phyloP scores from a whole-genome alignment of 2,329 filamentous ascomycete species.

The Penicillium expansum region DNA sequence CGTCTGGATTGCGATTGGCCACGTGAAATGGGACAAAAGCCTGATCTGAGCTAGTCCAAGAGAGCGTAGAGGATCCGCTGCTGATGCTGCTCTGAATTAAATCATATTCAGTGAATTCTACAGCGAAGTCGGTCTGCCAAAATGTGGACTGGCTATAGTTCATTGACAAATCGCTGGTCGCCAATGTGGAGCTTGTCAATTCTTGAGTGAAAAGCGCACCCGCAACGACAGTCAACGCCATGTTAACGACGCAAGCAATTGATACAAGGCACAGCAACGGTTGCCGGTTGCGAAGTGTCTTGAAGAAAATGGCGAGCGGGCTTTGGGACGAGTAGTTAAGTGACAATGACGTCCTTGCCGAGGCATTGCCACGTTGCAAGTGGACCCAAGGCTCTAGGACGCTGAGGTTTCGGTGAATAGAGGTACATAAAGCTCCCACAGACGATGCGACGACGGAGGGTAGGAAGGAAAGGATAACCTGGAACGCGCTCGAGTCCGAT shows the following conservation, averaged over 20 bases:
- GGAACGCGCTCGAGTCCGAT: constrained; percentile 32
- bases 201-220: constrained; percentile 37
- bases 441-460: constrained; percentile 35
- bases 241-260: constrained; percentile 32
- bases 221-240: constrained; percentile 30
- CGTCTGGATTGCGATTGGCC: constrained; percentile 20
- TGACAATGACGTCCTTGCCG: constrained; percentile 27
- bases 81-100: constrained; percentile 37
- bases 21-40: constrained; percentile 32
- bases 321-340: constrained; percentile 37
- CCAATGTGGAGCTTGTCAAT: constrained; percentile 25
- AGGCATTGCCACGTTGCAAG: constrained; percentile 31
- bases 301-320: constrained; percentile 30
- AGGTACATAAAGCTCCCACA: constrained; percentile 33
- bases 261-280: constrained; percentile 30
- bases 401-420: constrained; percentile 35
- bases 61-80: constrained; percentile 31
- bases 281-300: constrained; percentile 29
- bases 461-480: constrained; percentile 32
- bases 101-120: constrained; percentile 36
- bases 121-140: constrained; percentile 31
- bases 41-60: constrained; percentile 33
- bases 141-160: constrained; percentile 34
- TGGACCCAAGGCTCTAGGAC: constrained; percentile 39
- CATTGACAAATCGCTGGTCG: constrained; percentile 23